These are phyloP conservation scores for Aspergillus biplanus DNA, from an alignment of 495 filamentous ascomycete genomes.

Conservation along the genomic window DNA sequence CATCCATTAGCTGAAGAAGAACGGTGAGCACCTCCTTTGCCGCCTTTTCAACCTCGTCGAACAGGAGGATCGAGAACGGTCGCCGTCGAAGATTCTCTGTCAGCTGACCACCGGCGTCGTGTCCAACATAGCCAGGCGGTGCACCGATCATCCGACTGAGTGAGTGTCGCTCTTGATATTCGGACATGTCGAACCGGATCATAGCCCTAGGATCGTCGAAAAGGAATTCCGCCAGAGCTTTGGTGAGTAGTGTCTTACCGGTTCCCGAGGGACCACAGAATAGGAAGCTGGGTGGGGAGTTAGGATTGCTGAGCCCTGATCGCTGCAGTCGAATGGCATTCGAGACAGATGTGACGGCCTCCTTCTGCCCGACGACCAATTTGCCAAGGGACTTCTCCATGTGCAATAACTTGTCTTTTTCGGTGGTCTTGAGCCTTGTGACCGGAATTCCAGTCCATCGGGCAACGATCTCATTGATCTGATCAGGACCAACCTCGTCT, in stretches of 20 bases:
- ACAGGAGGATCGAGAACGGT: conserved; percentile 96
- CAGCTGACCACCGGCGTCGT: conserved; percentile 93
- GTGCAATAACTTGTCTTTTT: conserved; percentile 93
- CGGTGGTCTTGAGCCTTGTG: conserved; percentile 87
- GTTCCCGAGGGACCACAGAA: conserved; percentile 99
- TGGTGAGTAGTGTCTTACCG: conserved; percentile 95
- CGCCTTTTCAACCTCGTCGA: conserved; percentile 98
- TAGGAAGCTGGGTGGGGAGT: conserved; percentile 94
- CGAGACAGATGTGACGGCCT: conserved; percentile 91
- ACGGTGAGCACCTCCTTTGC: conserved; percentile 98
- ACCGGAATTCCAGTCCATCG: conserved; percentile 97
- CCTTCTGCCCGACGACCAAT: conserved; percentile 89
- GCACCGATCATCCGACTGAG: conserved; percentile 97
- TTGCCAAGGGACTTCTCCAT: conserved; percentile 88
- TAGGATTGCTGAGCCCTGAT: conserved; percentile 90
- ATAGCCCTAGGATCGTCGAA: conserved; percentile 97
- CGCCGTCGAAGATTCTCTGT: conserved; percentile 91
- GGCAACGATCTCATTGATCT: conserved; percentile 98
- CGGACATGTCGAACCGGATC: conserved; percentile 99
- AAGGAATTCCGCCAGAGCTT: conserved; percentile 94
- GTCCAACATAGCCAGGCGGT: conserved; percentile 94
- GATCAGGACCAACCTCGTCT: conserved; percentile 92
- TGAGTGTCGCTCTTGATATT: conserved; percentile 97
- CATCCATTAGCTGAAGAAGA: conserved; percentile 96
- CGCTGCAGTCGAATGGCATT: conserved; percentile 95